Conservation (phyloP, 192 early-diverging fungal genomes). For the Pecoramyces ruminantium region DNA sequence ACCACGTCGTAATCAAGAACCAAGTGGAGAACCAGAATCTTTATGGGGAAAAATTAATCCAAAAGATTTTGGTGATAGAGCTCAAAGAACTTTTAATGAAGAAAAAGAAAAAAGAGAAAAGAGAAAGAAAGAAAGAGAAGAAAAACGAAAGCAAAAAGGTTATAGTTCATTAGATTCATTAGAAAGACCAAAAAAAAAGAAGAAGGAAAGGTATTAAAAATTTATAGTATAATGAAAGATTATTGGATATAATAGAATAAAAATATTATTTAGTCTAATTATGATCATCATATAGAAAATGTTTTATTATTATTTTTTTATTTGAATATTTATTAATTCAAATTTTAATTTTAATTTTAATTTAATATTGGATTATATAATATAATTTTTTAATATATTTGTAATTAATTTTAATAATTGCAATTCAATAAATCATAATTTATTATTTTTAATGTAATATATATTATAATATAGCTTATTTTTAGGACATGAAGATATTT, state of each 20-base stretch:
- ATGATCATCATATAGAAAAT: background rate
- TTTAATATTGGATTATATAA: no score
- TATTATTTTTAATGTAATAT: no score
- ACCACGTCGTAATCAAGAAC: slow-evolving; percentile 74
- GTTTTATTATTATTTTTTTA: no score
- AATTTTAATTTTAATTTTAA: no score
- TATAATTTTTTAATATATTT: no score
- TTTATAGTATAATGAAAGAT: background rate
- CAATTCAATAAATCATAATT: no score
- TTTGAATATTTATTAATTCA: no score
- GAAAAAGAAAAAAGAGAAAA: slow-evolving; percentile 29
- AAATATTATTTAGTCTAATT: no score
- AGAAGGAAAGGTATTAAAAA: slow-evolving; percentile 29
- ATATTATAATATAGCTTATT: background rate
- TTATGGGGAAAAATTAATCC: slow-evolving; percentile 72
- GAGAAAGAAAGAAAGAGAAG: slow-evolving; percentile 40
- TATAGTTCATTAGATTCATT: background rate
- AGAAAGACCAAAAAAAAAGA: slow-evolving; percentile 18
- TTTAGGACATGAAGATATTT: background rate
- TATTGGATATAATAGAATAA: no score
- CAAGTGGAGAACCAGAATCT: slow-evolving; percentile 87
- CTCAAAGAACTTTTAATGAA: slow-evolving; percentile 44
- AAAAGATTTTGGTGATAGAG: slow-evolving; percentile 69
- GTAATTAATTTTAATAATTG: no score
- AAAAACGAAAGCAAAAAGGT: slow-evolving; percentile 27